Evolutionary conservation across 768 basidiomycete species (phyloP).

Genomic region (Chalciporus piperatus): DNA sequence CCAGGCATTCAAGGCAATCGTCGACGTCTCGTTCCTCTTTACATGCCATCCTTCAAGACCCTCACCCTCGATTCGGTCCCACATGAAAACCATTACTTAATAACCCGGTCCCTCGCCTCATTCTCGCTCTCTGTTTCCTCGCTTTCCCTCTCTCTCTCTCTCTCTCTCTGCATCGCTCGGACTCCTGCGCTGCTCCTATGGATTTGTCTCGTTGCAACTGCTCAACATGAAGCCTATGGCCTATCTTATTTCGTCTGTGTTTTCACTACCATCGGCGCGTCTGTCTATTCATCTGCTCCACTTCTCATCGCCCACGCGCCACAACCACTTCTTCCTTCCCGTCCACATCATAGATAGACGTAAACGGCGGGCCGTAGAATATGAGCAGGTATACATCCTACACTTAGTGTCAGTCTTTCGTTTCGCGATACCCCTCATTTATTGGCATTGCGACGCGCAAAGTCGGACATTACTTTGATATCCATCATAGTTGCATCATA

Average conservation of each 20-base stretch:
- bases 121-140: slow-evolving; percentile 21
- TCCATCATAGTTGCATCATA: slow-evolving; percentile 42
- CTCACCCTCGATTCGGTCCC: slow-evolving; percentile 9
- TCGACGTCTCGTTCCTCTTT: slow-evolving; percentile 7
- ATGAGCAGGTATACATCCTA: slow-evolving; percentile 45
- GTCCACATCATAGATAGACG: slow-evolving; percentile 40
- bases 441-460: slow-evolving; percentile 45
- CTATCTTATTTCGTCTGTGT: slow-evolving; percentile 41
- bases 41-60: slow-evolving; percentile 13
- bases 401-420: slow-evolving; percentile 42
- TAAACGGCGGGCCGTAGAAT: slow-evolving; percentile 41
- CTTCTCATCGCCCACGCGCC: slow-evolving; percentile 19
- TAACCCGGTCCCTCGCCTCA: slow-evolving; percentile 11
- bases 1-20: slow-evolving; percentile 10
- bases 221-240: slow-evolving; percentile 45
- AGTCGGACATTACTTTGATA: slow-evolving; percentile 44
- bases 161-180: slow-evolving; percentile 35
- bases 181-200: slow-evolving; percentile 64
- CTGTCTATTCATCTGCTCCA: slow-evolving; percentile 14
- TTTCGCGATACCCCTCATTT: slow-evolving; percentile 52
- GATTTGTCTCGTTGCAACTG: slow-evolving; percentile 55
- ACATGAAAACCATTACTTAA: slow-evolving; percentile 26
- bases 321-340: slow-evolving; percentile 24
- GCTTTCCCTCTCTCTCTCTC: slow-evolving; percentile 27
- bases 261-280: slow-evolving; percentile 34